Base-by-base conservation (phyloP, 192 early-diverging fungal genomes). In the Helicostylum pulchrum region DNA sequence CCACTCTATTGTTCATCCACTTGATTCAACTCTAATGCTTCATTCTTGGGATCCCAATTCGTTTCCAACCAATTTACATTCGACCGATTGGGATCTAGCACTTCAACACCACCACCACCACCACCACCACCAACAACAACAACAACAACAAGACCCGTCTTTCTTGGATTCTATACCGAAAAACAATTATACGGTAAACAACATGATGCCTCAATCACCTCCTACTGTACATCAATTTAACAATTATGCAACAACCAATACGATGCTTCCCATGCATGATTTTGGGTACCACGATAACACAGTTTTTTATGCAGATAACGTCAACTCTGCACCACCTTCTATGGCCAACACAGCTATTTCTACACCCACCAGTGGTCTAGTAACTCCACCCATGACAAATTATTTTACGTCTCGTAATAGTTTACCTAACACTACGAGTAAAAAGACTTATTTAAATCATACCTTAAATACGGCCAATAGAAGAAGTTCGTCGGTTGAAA, bases 1-100 rank as follows among this genome's bases (percentile, higher is more conserved):
- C 3, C 34, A 56, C 36, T 39, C 36, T 39, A 6, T 39, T 39
- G 36, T 56, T 56, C 54, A 56, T 36, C 54, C 54, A 17, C 34
- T 56, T 19, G 54, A 36, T 11, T 39, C 54, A 30, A 15, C 30
- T 19, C 34, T 34, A 31, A 14, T 54, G n/a, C 34, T 56, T 56
- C 30, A 56, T 36, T 34, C 31, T n/a, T 56, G 54, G 54, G 19
- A n/a, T 34, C 54, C 36, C 7, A 39, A 39, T 39, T 39, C 36
- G 0, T 39, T 39, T 39, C 36, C 36, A 9, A 39, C 36, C 9
- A 39, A 39, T 39, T 10, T 39, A 39, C 36, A 39, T 39, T 39
- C 9, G 6, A 10, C 5, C 36, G 36, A 39, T 39, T 39, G 36
- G 36, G 36, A 39, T 10, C 36, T 39, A 39, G 4, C 36, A 10